Evolutionary conservation across 768 basidiomycete species (phyloP), one percentile per base, ranked within the genome.

Genomic region (Phanerochaete carnosa): DNA sequence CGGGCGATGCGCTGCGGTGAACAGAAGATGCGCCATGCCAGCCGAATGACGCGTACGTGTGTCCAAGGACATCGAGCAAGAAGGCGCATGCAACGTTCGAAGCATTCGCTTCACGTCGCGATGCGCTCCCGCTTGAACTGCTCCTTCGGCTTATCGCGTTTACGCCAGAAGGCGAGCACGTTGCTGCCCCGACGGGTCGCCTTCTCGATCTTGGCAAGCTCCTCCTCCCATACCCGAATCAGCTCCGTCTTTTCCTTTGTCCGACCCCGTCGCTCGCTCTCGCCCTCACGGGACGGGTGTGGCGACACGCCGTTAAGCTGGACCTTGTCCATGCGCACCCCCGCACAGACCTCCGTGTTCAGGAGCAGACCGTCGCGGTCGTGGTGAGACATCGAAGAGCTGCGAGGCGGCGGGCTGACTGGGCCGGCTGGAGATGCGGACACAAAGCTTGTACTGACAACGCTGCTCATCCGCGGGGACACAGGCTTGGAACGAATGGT

Each of bases 151-250:
- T 33, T 53, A 2, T 37, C 33, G 26, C 33, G 29, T 16, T 30
- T 26, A 7, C 52, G 7, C 52, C 29, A 53, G 33, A 53, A 53
- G 32, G 30, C 30, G 30, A 53, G 52, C 52, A 53, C 23, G 22
- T 53, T 53, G 52, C 52, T 53, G 30, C 52, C 35, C 30, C 52
- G 29, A 13, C 52, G 52, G 81, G 82, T 73, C 84, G 88, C 72
- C 75, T 76, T 65, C 73, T 91, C 90, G 64, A 92, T 90, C 62
- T 83, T 79, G 61, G 79, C 84, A 47, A 91, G 79, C 76, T 92
- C 89, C 70, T 83, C 85, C 72, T 92, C 91, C 90, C 91, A 93
- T 64, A 86, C 90, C 45, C 69, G 69, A 39, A 73, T 65, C 11
- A 67, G 61, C 45, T 69, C 70, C 58, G 61, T 59, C 63, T 59